These are phyloP conservation scores for Ophiostoma tasmaniense DNA, from an alignment of 2,329 filamentous ascomycete genomes.

Conservation along the genomic window DNA sequence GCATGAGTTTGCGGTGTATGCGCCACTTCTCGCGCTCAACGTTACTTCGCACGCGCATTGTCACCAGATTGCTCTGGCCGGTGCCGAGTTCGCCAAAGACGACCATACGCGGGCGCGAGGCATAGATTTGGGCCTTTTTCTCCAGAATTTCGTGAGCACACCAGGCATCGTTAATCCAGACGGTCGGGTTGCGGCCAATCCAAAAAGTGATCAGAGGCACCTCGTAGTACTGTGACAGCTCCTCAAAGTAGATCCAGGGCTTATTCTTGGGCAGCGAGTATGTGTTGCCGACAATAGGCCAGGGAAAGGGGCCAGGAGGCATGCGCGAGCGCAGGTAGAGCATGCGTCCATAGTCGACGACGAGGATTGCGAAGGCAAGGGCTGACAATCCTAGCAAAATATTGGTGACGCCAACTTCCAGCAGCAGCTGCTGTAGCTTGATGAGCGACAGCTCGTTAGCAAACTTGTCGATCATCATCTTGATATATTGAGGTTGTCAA, in stretches of 20 bases:
- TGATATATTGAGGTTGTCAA: neutral
- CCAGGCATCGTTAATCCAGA: slow-evolving; percentile 42
- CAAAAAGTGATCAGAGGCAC: slow-evolving; percentile 47
- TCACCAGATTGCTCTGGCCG: slow-evolving; percentile 36
- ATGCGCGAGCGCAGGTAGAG: slow-evolving; percentile 40
- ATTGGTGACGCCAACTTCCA: slow-evolving; percentile 18
- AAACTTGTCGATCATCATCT: slow-evolving; percentile 25
- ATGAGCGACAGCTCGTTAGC: slow-evolving; percentile 20
- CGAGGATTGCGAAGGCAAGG: slow-evolving; percentile 25
- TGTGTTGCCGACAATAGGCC: slow-evolving; percentile 48
- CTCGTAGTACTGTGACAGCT: slow-evolving; percentile 41
- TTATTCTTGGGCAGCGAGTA: slow-evolving; percentile 45
- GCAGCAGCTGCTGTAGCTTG: slow-evolving; percentile 23
- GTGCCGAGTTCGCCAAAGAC: slow-evolving; percentile 40
- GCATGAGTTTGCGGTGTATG: slow-evolving; percentile 42
- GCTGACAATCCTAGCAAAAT: slow-evolving; percentile 22
- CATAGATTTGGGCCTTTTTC: slow-evolving; percentile 43
- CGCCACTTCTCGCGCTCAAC: slow-evolving; percentile 37
- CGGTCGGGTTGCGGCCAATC: slow-evolving; percentile 42
- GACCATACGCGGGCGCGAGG: slow-evolving; percentile 41
- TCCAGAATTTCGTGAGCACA: slow-evolving; percentile 47
- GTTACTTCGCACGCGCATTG: slow-evolving; percentile 34
- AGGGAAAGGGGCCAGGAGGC: slow-evolving; percentile 47
- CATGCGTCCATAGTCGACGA: slow-evolving; percentile 41
- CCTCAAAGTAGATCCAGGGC: slow-evolving; percentile 50